Evolutionary conservation across 306 rosid species (phyloP), one percentile per base, ranked within the genome.

Genomic region (Datisca glomerata): DNA sequence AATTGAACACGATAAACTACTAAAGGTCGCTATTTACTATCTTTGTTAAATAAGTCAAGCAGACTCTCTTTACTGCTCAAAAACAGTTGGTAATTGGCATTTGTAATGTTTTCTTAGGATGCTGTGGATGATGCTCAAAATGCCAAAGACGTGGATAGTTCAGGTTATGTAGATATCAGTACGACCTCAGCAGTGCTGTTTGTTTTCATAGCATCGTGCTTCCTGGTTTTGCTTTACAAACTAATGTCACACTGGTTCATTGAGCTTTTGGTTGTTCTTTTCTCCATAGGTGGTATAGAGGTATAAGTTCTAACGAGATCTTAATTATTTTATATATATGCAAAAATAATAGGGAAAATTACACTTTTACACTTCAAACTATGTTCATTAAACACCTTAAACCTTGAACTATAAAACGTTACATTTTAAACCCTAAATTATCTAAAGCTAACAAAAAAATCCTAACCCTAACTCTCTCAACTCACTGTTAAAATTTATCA

Each of bases 251-350:
- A 41, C 16, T 84, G 86, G 98, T 78, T 91, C 71, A 39, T 91
- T 14, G 81, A 80, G 46, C 55, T 84, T 73, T 66, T 84, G 82
- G 96, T 84, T 28, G 94, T 78, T 68, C 94, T 91, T 55, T 91
- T 84, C 74, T 84, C 92, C 75, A 75, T 91, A 12, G 98, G 96
- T 32, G 94, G 98, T 35, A 47, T 53, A 28, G 98, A 91, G 98
- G 98, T 89, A 79, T 37, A 29, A 49, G 47, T 34, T 49, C 16
- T 13, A 49, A 18, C 51, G n/a, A n/a, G n/a, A n/a, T 44, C 43
- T 24, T 58, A 16, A 25, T 43, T 49, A 15, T 49, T 41, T n/a
- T n/a, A n/a, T n/a, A n/a, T n/a, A n/a, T n/a, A n/a, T n/a, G n/a
- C n/a, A n/a, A n/a, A n/a, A n/a, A n/a, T n/a, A n/a, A n/a, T n/a